Base-by-base conservation (phyloP, 306 rosid species). In the Neltuma alba region DNA sequence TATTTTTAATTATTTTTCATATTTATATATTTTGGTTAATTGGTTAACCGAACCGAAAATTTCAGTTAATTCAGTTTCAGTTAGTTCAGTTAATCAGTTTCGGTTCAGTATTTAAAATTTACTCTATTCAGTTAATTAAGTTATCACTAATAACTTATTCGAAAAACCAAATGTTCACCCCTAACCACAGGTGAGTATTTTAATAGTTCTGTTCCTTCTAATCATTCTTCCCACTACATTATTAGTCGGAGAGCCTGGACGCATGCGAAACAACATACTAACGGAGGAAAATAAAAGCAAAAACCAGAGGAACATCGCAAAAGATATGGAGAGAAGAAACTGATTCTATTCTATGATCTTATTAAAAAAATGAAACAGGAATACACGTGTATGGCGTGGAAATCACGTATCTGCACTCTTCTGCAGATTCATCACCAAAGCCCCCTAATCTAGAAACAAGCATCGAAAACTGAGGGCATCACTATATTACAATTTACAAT, bases 401-500 rank as follows among this genome's bases (percentile, higher is more conserved):
- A 80, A 88, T 72, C 68, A 76, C 83, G 79, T 70, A 84, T 87
- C 97, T 88, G 92, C 94, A 89, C 74, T 88, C 90, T 88, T 93
- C 91, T 85, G 97, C 98, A 89, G 97, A 93, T 81, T 78, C 90
- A 83, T 76, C 87, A 61, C 78, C 82, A 63, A 70, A 41, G 80
- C 85, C 85, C 89, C 83, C 87, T 74, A 75, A 54, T 71, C 84
- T 82, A 67, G 84, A 80, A 85, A 88, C 58, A 40, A 48, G 70
- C 91, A 77, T 74, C 13, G 72, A 89, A 89, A 91, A 88, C 81
- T 76, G 89, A 88, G 88, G 88, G 74, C 82, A 85, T 36, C 83
- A 47, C 91, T 88, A 89, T 87, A 76, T 76, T 89, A 86, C 83
- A 91, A 90, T 93, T 85, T 93, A 93, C 97, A 93, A 25, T 68